Percentiles rank a stretch among this genome's conserved stretches.
phyloP scores from a whole-genome alignment of 108 stramenopile species.

The Bacterosira constricta region DNA sequence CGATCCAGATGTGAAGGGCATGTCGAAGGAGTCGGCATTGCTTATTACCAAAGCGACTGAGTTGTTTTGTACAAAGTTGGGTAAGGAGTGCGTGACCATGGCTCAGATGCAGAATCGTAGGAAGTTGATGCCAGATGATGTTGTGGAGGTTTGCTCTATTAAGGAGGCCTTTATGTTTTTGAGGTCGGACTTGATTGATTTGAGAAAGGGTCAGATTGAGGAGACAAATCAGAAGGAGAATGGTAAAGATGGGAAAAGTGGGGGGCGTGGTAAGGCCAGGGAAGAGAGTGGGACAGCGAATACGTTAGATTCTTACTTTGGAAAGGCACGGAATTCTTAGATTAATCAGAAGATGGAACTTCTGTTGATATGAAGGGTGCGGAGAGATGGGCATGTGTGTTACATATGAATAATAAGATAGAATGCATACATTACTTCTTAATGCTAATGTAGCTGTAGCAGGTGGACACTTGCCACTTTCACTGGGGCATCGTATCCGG shows the following conservation, averaged over 20 bases:
- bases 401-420: background rate
- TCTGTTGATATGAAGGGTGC: background rate
- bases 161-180: conserved; percentile 76
- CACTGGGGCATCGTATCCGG: too few relatives aligned
- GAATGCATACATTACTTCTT: too few relatives aligned
- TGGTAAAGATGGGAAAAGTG: background rate
- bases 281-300: background rate
- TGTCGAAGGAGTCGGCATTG: conserved; percentile 83
- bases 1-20: conserved; percentile 82
- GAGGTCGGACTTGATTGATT: conserved; percentile 62
- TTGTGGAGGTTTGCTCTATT: conserved; percentile 71
- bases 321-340: background rate
- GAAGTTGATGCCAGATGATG: conserved; percentile 73
- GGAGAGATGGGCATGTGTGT: background rate
- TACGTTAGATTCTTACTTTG: conserved; percentile 21
- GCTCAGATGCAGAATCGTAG: conserved; percentile 81
- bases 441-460: too few relatives aligned
- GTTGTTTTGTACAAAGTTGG: conserved; percentile 67
- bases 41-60: conserved; percentile 85
- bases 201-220: conserved; percentile 28
- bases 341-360: background rate
- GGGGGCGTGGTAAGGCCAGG: background rate
- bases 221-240: conserved; percentile 22
- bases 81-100: conserved; percentile 62
- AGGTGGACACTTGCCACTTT: too few relatives aligned